These are phyloP conservation scores for Petunia secreta DNA, from an alignment of 257 asterid genomes.

Conservation along the genomic window DNA sequence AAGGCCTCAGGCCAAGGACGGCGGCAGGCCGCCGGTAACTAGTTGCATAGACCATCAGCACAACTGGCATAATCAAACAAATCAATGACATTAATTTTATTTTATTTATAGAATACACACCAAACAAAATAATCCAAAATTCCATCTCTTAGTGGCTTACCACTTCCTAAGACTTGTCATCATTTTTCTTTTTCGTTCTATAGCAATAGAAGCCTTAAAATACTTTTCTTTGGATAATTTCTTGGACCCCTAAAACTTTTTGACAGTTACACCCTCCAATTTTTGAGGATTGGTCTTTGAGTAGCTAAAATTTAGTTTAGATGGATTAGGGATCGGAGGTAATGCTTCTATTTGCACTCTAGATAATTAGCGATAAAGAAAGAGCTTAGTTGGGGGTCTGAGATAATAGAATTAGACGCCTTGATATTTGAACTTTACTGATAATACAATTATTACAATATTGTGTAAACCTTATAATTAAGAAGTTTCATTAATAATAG, in stretches of 20 bases:
- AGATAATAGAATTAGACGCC: neutral
- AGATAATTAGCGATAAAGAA: neutral
- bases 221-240: neutral
- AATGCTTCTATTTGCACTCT: neutral
- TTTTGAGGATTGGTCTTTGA: neutral
- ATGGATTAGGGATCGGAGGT: neutral
- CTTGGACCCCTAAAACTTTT: neutral
- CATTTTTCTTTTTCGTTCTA: neutral
- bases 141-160: neutral
- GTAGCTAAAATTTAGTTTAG: neutral
- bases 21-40: neutral
- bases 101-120: neutral
- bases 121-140: neutral
- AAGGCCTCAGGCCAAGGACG: neutral
- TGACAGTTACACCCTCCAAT: neutral
- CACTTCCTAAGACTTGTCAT: constrained; percentile 4
- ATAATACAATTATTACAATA: neutral
- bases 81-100: neutral
- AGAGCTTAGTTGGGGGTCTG: neutral
- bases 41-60: neutral
- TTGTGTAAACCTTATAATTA: too few relatives aligned
- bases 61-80: constrained; percentile 8
- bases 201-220: neutral
- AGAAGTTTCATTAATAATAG: too few relatives aligned
- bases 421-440: neutral